Evolutionary conservation across 2,329 filamentous ascomycete species (phyloP), one percentile per base, ranked within the genome.

Genomic region (Tolypocladium ophioglossoides): DNA sequence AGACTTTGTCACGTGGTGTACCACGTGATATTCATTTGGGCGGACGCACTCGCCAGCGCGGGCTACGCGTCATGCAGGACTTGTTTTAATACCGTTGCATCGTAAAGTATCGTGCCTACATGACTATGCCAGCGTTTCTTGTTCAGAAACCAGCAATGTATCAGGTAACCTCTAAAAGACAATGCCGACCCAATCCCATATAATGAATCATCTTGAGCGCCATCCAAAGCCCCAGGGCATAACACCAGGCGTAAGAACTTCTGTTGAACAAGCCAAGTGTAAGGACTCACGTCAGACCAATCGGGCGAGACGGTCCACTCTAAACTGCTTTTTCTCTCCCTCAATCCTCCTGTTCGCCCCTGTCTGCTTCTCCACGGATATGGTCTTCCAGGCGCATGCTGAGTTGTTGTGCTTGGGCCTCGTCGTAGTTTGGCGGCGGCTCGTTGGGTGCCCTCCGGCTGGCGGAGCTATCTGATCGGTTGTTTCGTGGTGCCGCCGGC

Each of bases 351-450:
- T 62, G 56, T 30, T 61, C 56, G 60, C 79, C 76, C 58, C 79
- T 77, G 65, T 92, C 87, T 46, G 89, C 76, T 61, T 88, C 88
- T 57, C 87, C 80, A 48, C 86, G 85, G 59, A 91, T 78, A 56
- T 86, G 87, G 61, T 89, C 83, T 66, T 90, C 82, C 24, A 85
- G 71, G 51, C 72, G 74, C 65, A 75, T 80, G 57, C 72, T 77
- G 32, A 85, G 68, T 32, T 81, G 80, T 62, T 85, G 82, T n/a
- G 79, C 84, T 70, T 96, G 92, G 32, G 89, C 88, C 69, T 96
- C 90, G 64, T 96, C 91, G 66, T 97, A 97, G 38, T 84, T 88
- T 51, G 92, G 92, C 50, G 92, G 92, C 6, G 91, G 90, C 66
- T 94, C 91, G 71, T 84, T 64, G 63, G 89, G 71, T 73, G 70